Evolutionary conservation across 164 flowering plant species (phyloP), one percentile per base, ranked within the genome.

Genomic region (Litsea cubeba): DNA sequence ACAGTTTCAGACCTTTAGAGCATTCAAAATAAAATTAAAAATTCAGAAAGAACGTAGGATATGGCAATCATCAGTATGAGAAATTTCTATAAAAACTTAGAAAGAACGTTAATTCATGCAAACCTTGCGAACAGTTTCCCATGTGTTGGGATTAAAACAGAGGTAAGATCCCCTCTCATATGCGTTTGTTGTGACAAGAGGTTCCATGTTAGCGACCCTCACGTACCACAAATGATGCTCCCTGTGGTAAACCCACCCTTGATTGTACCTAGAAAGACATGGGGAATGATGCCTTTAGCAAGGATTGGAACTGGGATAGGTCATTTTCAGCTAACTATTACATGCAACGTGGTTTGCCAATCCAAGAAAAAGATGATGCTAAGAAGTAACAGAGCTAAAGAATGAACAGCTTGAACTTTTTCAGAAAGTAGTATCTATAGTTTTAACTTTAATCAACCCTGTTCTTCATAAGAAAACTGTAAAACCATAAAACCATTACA

Each of bases 241-340:
- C 70, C 65, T 83, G 76, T 83, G 84, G 74, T 81, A 83, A 78
- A 76, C 71, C 87, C 88, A 85, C 28, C 88, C 88, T 72, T 83
- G 78, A 2, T 12, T 40, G 32, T 69, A 64, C 76, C 87, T 85
- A 79, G 79, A 76, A 69, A 72, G 50, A 11, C 67, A 64, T 40
- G 46, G 46, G 11, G 12, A 64, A 12, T 23, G 30, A 64, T 23
- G 67, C 15, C 32, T 23, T 12, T 26, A 64, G 17, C 67, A 64
- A 40, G 46, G 46, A 40, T 8, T 7, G 46, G 46, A 40, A 40
- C 10, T 40, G 46, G 46, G 46, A 40, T 40, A 8, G 46, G 46
- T 8, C 46, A 40, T 40, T 40, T 40, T 40, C 46, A 40, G 46
- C 46, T 0, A 40, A 40, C 46, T 40, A 40, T 40, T 40, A 8